phyloP scores from a whole-genome alignment of 23 red algal genomes.

The Cyanidium caldarium region DNA sequence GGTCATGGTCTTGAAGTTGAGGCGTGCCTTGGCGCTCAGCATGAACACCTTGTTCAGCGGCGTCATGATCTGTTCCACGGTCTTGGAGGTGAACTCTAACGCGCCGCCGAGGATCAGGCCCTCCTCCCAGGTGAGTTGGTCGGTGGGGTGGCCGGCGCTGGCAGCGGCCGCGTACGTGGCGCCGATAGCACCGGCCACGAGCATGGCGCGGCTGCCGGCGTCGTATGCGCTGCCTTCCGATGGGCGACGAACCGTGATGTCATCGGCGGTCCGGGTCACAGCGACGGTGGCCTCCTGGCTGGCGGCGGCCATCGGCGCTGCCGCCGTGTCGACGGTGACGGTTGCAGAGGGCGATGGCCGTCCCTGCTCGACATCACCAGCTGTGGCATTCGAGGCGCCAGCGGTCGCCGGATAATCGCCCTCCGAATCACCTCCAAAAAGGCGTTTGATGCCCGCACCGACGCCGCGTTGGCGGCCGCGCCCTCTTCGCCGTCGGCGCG shows the following conservation, averaged over 20 bases:
- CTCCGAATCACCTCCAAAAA: no score
- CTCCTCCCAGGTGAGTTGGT: slow-evolving; percentile 49
- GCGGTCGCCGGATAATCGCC: no score
- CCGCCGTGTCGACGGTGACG: no score
- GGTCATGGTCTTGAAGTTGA: slow-evolving; percentile 75
- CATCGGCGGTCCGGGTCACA: no score
- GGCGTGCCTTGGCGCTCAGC: slow-evolving; percentile 45
- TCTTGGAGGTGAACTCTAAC: slow-evolving; percentile 85
- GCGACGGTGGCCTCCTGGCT: no score
- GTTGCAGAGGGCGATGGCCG: no score
- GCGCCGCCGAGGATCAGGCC: slow-evolving; percentile 63
- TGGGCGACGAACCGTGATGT: background rate
- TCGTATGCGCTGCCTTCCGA: background rate
- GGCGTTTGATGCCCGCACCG: background rate
- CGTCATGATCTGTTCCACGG: slow-evolving; percentile 78
- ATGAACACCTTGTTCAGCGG: slow-evolving; percentile 79
- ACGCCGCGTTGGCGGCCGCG: background rate
- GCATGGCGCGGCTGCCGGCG: background rate
- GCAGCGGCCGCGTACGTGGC: background rate
- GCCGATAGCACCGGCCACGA: background rate
- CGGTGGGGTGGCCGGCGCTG: background rate
- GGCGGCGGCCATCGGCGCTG: no score
- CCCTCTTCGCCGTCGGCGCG: background rate
- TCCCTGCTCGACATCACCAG: no score
- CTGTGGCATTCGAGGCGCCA: no score